These are phyloP conservation scores for Elsinoe fawcettii DNA, from an alignment of 2,329 filamentous ascomycete genomes.

Conservation along the genomic window DNA sequence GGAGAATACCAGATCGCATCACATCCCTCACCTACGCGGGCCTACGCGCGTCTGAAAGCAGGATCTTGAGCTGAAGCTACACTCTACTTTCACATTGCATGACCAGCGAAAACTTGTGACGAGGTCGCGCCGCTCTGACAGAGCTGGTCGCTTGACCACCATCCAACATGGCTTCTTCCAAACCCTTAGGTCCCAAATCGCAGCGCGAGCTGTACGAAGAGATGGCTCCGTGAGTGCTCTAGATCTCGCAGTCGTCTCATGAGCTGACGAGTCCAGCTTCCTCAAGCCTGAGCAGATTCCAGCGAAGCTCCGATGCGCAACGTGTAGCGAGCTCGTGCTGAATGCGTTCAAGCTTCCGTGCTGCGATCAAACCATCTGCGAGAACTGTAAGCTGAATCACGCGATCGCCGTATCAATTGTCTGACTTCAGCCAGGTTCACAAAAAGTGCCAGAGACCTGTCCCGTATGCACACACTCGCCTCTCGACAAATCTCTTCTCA, in stretches of 20 bases:
- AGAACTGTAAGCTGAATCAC: conserved; percentile 57
- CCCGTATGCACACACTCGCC: conserved; percentile 91
- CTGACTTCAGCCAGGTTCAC: conserved; percentile 54
- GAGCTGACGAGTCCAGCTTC: conserved; percentile 46
- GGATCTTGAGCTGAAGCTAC: too few relatives aligned
- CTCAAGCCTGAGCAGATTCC: conserved; percentile 78
- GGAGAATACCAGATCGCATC: neutral
- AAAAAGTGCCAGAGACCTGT: conserved; percentile 61
- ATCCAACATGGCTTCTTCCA: conserved; percentile 15
- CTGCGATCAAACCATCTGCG: conserved; percentile 92
- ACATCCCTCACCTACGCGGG: too few relatives aligned
- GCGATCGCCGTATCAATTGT: conserved; percentile 17
- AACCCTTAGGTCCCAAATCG: neutral
- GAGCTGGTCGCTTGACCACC: conserved; percentile 2
- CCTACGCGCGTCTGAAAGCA: too few relatives aligned
- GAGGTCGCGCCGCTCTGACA: conserved; percentile 3
- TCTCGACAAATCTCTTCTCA: conserved; percentile 77
- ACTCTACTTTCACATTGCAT: neutral
- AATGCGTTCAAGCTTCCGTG: conserved; percentile 89
- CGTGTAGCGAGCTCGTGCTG: conserved; percentile 82
- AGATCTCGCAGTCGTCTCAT: neutral
- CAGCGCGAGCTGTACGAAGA: neutral
- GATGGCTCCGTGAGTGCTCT: neutral
- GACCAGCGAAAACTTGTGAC: neutral
- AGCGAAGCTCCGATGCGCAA: conserved; percentile 91